phyloP scores from a whole-genome alignment of 116 monocot genomes.

The Thalassia testudinum region DNA sequence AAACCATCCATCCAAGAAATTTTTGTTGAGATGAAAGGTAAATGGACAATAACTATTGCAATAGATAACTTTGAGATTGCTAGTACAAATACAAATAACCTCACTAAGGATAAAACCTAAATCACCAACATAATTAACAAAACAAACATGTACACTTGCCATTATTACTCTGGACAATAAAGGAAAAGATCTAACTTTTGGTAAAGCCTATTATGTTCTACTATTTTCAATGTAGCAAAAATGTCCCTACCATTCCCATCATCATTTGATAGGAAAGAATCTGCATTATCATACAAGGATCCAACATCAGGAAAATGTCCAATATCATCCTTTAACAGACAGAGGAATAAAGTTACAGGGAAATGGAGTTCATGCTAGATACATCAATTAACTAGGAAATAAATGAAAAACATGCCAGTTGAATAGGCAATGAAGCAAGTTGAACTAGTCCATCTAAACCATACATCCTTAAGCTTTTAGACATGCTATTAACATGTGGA shows the following conservation, averaged over 20 bases:
- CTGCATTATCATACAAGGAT: slow-evolving; percentile 95
- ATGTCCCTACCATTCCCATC: too few species aligned
- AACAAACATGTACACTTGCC: background rate
- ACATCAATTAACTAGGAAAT: background rate
- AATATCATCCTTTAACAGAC: slow-evolving; percentile 54
- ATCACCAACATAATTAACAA: too few species aligned
- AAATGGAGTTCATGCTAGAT: background rate
- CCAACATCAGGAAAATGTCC: slow-evolving; percentile 89
- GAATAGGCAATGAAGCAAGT: slow-evolving; percentile 70
- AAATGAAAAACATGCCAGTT: slow-evolving; percentile 10
- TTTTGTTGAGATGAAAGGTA: too few species aligned
- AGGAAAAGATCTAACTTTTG: slow-evolving; percentile 26
- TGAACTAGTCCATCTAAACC: slow-evolving; percentile 53
- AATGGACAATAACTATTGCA: too few species aligned
- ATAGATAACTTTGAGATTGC: slow-evolving; percentile 76
- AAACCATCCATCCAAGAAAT: too few species aligned
- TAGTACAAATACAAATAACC: slow-evolving; percentile 56
- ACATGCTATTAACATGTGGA: slow-evolving; percentile 45
- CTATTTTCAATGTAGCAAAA: too few species aligned
- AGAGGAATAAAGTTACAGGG: background rate
- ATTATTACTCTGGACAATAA: slow-evolving; percentile 4
- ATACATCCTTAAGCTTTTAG: slow-evolving; percentile 67
- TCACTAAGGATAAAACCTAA: slow-evolving; percentile 67
- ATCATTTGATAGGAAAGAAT: slow-evolving; percentile 86
- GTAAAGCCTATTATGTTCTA: slow-evolving; percentile 55